phyloP scores from a whole-genome alignment of 2,329 filamentous ascomycete genomes.

The Fusarium mangiferae region DNA sequence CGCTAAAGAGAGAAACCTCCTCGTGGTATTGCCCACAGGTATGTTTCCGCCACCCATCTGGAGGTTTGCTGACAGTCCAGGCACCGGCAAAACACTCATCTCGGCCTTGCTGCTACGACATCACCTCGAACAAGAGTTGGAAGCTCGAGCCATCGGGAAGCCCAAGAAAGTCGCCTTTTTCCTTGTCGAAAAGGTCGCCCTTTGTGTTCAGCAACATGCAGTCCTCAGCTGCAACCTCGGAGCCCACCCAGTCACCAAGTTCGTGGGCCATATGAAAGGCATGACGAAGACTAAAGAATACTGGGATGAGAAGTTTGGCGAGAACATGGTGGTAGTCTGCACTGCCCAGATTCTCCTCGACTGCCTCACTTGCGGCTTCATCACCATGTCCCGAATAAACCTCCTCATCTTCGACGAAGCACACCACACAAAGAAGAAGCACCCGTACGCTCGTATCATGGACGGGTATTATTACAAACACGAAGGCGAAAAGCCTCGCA shows the following conservation, averaged over 20 bases:
- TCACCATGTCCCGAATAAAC: slow-evolving; percentile 85
- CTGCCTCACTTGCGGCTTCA: slow-evolving; percentile 81
- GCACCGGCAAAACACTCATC: slow-evolving; percentile 96
- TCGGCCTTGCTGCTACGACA: slow-evolving; percentile 85
- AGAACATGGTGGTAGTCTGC: slow-evolving; percentile 88
- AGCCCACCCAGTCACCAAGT: slow-evolving; percentile 76
- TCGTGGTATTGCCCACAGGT: slow-evolving; percentile 94
- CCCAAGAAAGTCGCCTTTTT: slow-evolving; percentile 81
- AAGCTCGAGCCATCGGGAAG: slow-evolving; percentile 70
- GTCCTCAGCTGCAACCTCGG: slow-evolving; percentile 81
- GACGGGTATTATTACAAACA: slow-evolving; percentile 80
- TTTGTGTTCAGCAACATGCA: slow-evolving; percentile 89
- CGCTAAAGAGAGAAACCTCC: slow-evolving; percentile 85
- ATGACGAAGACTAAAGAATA: slow-evolving; percentile 54
- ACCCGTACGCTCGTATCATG: slow-evolving; percentile 90
- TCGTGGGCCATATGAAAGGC: slow-evolving; percentile 76
- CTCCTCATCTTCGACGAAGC: slow-evolving; percentile 95
- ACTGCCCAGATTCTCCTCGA: slow-evolving; percentile 88
- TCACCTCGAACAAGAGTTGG: slow-evolving; percentile 80
- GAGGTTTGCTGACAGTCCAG: slow-evolving; percentile 51
- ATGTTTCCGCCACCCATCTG: background rate
- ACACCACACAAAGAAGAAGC: slow-evolving; percentile 94
- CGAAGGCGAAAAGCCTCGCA: slow-evolving; percentile 69
- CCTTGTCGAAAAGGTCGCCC: slow-evolving; percentile 86
- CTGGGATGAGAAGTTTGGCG: slow-evolving; percentile 63